Evolutionary conservation across 2,329 filamentous ascomycete genomes (phyloP).

Genomic region (Ceratocystis harringtonii): DNA sequence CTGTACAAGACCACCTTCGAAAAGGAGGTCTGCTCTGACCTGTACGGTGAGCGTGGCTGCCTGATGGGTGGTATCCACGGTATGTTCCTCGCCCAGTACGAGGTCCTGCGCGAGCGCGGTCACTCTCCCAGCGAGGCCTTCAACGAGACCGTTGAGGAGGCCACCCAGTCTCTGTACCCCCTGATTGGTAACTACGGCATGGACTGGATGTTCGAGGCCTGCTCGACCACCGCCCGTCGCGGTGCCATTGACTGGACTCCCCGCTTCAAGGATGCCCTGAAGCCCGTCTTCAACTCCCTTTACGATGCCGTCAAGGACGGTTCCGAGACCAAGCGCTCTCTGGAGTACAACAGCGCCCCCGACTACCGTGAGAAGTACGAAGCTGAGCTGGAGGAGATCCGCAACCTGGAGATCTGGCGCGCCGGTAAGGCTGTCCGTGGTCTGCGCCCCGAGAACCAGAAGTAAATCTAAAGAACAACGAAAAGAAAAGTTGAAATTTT

Average conservation of each 20-base stretch:
- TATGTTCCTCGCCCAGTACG: conserved; percentile 99
- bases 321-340: conserved; percentile 85
- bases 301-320: conserved; percentile 88
- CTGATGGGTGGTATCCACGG: conserved; percentile 99
- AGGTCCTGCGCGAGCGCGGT: conserved; percentile 96
- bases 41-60: conserved; percentile 99
- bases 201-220: conserved; percentile 99
- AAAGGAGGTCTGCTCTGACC: conserved; percentile 99
- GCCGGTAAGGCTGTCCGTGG: conserved; percentile 91
- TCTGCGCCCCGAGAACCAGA: conserved; percentile 77
- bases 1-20: conserved; percentile 99
- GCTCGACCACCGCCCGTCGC: conserved; percentile 95
- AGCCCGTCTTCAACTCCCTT: conserved; percentile 95
- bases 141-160: conserved; percentile 99
- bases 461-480: conserved; percentile 33
- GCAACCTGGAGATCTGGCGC: conserved; percentile 95
- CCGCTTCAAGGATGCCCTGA: conserved; percentile 93
- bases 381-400: conserved; percentile 97
- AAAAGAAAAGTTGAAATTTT: conserved; percentile 3
- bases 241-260: conserved; percentile 98
- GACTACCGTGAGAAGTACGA: conserved; percentile 98
- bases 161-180: conserved; percentile 93
- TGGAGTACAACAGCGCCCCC: conserved; percentile 90
- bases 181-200: conserved; percentile 95
- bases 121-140: conserved; percentile 97